Conservation (phyloP, 1,284 basidiomycete genomes). For the Mycosarcoma mackinlayi region DNA sequence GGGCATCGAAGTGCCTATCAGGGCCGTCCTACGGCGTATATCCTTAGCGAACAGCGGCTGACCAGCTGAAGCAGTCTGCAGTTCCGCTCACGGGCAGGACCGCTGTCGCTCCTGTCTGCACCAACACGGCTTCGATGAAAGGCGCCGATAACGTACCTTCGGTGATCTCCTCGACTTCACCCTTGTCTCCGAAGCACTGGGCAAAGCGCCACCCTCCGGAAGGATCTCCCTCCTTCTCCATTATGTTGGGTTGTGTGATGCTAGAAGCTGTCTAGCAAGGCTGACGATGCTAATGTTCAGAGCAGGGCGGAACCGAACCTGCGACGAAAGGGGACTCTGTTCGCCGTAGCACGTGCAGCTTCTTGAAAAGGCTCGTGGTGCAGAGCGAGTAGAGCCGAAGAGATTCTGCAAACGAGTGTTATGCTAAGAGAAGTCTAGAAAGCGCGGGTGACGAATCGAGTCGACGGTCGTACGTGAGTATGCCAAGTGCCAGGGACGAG, state of each 20-base stretch:
- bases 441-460: not conserved
- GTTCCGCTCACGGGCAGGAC: too few relatives aligned
- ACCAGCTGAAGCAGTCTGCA: too few relatives aligned
- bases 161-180: conserved; percentile 96
- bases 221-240: conserved; percentile 65
- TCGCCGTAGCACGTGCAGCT: not conserved
- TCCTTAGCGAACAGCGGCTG: too few relatives aligned
- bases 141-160: conserved; percentile 81
- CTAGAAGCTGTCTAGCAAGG: conserved; percentile 4
- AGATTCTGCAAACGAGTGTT: not conserved
- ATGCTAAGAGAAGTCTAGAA: not conserved
- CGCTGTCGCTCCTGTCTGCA: too few relatives aligned
- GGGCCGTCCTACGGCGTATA: too few relatives aligned
- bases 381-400: too few relatives aligned
- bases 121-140: too few relatives aligned
- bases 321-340: not conserved
- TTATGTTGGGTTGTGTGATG: conserved; percentile 17
- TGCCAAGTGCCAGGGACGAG: not conserved
- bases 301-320: not conserved
- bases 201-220: conserved; percentile 87
- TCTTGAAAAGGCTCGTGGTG: not conserved
- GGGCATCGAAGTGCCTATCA: too few relatives aligned
- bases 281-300: not conserved
- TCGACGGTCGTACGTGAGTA: not conserved
- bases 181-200: conserved; percentile 88